These are phyloP conservation scores for Geosmithia putterillii DNA, from an alignment of 2,329 filamentous ascomycete species.

Conservation along the genomic window DNA sequence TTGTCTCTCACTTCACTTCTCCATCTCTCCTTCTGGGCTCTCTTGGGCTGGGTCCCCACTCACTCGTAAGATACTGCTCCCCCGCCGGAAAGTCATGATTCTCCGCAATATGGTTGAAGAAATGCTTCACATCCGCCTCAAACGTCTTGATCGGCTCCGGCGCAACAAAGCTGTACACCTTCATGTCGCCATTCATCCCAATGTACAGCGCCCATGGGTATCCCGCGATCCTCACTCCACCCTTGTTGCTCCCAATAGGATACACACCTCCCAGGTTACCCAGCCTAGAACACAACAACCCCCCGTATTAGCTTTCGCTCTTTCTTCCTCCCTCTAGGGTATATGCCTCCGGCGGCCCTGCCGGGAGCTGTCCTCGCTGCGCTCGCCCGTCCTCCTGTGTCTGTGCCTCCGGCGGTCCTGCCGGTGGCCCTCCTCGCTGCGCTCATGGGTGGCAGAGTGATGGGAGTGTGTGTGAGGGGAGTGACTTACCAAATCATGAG, in stretches of 20 bases:
- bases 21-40: too few species aligned
- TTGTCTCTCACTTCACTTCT: too few species aligned
- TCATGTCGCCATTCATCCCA: constrained; percentile 43
- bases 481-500: constrained; percentile 47
- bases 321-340: too few species aligned
- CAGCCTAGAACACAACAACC: too few species aligned
- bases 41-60: constrained; percentile 1
- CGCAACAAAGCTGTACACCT: constrained; percentile 44
- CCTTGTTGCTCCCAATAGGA: constrained; percentile 26
- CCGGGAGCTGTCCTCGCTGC: too few species aligned
- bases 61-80: constrained; percentile 34
- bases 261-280: constrained; percentile 7
- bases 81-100: constrained; percentile 31
- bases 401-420: too few species aligned
- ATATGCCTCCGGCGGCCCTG: too few species aligned
- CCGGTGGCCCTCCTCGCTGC: too few species aligned
- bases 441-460: too few species aligned
- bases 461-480: too few species aligned
- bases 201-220: constrained; percentile 42
- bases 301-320: too few species aligned
- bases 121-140: constrained; percentile 41
- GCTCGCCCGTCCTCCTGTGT: too few species aligned
- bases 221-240: constrained; percentile 39
- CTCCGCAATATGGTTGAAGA: constrained; percentile 39
- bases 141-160: constrained; percentile 30